A percentile compares a stretch with the other conserved stretches of the same genome.
Evolutionary conservation across 1,284 basidiomycete genomes (phyloP).

Genomic region (Mycosarcoma maydis): DNA sequence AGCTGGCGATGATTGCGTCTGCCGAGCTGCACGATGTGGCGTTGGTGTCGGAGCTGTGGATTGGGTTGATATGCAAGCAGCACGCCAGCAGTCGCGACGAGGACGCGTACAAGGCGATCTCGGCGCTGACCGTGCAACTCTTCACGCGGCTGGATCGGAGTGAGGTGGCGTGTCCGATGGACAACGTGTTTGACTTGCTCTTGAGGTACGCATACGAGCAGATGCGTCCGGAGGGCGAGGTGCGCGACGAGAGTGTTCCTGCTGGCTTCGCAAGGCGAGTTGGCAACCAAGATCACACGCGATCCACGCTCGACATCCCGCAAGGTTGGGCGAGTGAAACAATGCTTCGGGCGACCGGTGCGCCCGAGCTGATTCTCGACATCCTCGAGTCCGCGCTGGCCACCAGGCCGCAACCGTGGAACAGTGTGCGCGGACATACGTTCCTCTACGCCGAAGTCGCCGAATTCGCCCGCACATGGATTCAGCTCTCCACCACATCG

Average conservation of each 20-base stretch:
- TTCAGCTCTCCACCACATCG: constrained; percentile 38
- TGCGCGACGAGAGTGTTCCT: constrained; percentile 33
- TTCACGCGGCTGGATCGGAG: constrained; percentile 38
- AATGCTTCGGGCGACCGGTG: constrained; percentile 79
- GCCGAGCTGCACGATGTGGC: constrained; percentile 89
- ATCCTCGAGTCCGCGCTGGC: constrained; percentile 86
- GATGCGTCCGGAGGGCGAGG: constrained; percentile 1
- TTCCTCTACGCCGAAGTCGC: constrained; percentile 57
- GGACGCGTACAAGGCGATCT: constrained; percentile 44
- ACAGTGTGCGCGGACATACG: constrained; percentile 46
- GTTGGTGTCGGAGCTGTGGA: constrained; percentile 86
- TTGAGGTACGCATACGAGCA: constrained; percentile 58
- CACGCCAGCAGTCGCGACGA: constrained; percentile 60
- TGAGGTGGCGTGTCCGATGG: constrained; percentile 61
- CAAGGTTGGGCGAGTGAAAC: constrained; percentile 82
- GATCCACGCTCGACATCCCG: constrained; percentile 26
- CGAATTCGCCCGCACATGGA: constrained; percentile 48
- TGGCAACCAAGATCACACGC: not conserved
- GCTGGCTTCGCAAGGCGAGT: constrained; percentile 16
- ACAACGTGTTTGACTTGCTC: constrained; percentile 54
- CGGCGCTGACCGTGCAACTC: constrained; percentile 49
- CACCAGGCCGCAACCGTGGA: constrained; percentile 58
- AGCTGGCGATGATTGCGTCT: constrained; percentile 89
- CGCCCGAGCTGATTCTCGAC: constrained; percentile 81
- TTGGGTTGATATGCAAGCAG: constrained; percentile 83